These are phyloP conservation scores for Acanthamoeba healyi DNA, from an alignment of 208 protist genomes.

Conservation along the genomic window DNA sequence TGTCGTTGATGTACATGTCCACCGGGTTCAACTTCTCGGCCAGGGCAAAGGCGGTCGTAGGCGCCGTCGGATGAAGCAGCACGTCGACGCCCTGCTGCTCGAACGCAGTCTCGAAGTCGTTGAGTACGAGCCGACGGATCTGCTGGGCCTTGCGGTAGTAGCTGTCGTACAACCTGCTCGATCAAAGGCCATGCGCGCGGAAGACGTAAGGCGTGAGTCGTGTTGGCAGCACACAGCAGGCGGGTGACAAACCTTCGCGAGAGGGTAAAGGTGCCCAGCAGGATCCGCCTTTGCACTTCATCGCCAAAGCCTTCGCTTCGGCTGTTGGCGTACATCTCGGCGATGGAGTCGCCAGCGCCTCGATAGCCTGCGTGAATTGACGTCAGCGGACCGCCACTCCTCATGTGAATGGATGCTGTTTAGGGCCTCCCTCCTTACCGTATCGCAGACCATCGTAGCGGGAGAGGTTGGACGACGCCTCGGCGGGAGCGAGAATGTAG, in stretches of 20 bases:
- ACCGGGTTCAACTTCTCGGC: slow-evolving; percentile 42
- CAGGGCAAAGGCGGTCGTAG: slow-evolving; percentile 65
- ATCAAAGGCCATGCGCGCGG: not conserved
- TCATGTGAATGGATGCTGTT: not conserved
- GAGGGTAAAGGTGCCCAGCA: slow-evolving; percentile 71
- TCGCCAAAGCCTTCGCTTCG: slow-evolving; percentile 69
- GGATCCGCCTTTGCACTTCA: slow-evolving; percentile 66
- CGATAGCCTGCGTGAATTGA: slow-evolving; percentile 32
- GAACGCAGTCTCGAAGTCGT: slow-evolving; percentile 57
- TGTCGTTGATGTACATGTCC: slow-evolving; percentile 78
- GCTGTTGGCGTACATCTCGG: slow-evolving; percentile 67
- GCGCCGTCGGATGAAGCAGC: slow-evolving; percentile 61
- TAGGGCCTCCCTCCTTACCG: slow-evolving; percentile 76
- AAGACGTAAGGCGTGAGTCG: no score
- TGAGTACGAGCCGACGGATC: slow-evolving; percentile 45
- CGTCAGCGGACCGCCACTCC: no score
- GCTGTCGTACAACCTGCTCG: slow-evolving; percentile 67
- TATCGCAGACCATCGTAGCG: slow-evolving; percentile 86
- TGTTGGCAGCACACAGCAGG: no score
- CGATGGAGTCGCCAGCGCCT: slow-evolving; percentile 29
- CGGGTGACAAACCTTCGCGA: slow-evolving; percentile 25
- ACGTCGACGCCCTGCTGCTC: slow-evolving; percentile 44
- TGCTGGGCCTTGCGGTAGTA: slow-evolving; percentile 77
- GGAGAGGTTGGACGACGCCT: slow-evolving; percentile 86
- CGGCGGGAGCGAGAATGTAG: slow-evolving; percentile 86